Conservation (phyloP, 148 eudicot genomes). For the Rhododendron ovatum region DNA sequence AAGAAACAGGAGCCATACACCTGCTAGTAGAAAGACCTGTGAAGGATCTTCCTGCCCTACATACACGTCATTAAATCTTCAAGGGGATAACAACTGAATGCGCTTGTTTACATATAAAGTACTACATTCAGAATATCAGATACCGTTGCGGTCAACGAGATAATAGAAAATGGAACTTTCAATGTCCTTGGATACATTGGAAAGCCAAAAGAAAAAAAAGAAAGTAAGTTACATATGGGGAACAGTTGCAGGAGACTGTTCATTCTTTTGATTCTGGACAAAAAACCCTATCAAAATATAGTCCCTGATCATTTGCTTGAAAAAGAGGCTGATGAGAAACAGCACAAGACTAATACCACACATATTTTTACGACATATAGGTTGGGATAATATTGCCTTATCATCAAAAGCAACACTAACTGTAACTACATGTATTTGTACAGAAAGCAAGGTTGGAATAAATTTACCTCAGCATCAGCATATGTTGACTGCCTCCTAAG, state of each 20-base stretch:
- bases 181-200: not conserved
- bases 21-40: constrained; percentile 83
- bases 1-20: constrained; percentile 88
- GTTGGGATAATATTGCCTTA: not conserved
- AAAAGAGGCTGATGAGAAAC: not conserved
- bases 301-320: not conserved
- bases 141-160: not conserved
- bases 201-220: not conserved
- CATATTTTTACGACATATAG: not conserved
- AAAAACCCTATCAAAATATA: not conserved
- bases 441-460: not conserved
- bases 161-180: not conserved
- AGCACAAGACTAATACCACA: not conserved
- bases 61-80: constrained; percentile 64
- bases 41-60: constrained; percentile 99
- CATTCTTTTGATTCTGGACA: not conserved
- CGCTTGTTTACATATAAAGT: not conserved
- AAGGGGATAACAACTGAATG: constrained; percentile 21
- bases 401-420: not conserved
- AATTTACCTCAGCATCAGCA: constrained; percentile 87
- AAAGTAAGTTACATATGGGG: not conserved
- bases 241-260: constrained; percentile 3
- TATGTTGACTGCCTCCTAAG: constrained; percentile 74
- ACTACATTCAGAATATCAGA: not conserved
- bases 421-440: constrained; percentile 7